A percentile compares a stretch with the other conserved stretches of the same genome.
Evolutionary conservation across 441 rosid species (phyloP).

Genomic region (Eutrema salsugineum): DNA sequence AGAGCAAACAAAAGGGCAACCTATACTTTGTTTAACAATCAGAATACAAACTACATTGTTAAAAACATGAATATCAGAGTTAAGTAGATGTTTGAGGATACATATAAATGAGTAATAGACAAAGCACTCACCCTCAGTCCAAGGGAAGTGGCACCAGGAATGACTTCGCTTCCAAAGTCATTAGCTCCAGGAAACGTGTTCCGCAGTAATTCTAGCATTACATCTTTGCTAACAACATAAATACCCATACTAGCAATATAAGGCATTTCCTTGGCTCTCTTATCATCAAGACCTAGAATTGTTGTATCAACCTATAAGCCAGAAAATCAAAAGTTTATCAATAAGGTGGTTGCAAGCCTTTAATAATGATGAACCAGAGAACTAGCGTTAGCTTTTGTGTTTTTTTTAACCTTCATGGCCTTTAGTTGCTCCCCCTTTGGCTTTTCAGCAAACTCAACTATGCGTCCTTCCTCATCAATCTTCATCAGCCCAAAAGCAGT

Average conservation of each 20-base stretch:
- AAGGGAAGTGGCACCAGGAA: conserved; percentile 50
- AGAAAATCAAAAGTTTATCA: conserved; percentile 14
- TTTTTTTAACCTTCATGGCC: conserved; percentile 57
- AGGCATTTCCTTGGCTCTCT: conserved; percentile 56
- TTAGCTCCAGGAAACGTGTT: conserved; percentile 45
- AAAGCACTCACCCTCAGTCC: conserved; percentile 16
- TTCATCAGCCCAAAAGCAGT: conserved; percentile 79
- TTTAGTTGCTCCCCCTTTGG: conserved; percentile 67
- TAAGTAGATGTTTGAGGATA: neutral
- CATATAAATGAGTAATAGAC: neutral
- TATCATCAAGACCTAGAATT: conserved; percentile 53
- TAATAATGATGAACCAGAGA: neutral
- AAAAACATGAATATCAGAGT: neutral
- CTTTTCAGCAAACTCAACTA: conserved; percentile 67
- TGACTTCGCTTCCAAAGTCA: conserved; percentile 86
- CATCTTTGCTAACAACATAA: conserved; percentile 71
- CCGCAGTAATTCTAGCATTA: conserved; percentile 66
- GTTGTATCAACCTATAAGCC: conserved; percentile 63
- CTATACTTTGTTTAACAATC: neutral
- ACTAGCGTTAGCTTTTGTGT: neutral
- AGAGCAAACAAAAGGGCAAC: neutral
- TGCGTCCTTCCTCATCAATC: conserved; percentile 60
- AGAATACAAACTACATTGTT: neutral
- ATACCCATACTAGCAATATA: conserved; percentile 89
- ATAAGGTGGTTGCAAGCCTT: neutral